Evolutionary conservation across 352 stramenopile species (phyloP).

Genomic region (Thraustotheca clavata): DNA sequence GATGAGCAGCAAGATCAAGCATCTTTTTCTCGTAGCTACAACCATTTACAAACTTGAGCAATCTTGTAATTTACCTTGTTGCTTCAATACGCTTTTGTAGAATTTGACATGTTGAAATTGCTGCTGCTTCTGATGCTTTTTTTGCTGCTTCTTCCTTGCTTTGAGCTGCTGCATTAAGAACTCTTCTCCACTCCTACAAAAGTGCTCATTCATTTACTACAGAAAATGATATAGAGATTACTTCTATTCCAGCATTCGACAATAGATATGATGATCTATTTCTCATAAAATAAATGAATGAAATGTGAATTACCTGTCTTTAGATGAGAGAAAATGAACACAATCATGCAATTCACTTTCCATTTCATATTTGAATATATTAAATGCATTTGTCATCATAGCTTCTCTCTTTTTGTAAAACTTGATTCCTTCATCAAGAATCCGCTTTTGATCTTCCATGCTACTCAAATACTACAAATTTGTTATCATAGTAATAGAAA

Average conservation of each 20-base stretch:
- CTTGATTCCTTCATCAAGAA: slow-evolving; percentile 1
- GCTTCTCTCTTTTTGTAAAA: neutral
- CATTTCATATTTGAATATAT: neutral
- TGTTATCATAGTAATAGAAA: no score
- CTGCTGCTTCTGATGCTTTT: neutral
- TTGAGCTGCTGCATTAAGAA: neutral
- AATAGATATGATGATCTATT: slow-evolving; percentile 3
- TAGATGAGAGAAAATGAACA: slow-evolving; percentile 3
- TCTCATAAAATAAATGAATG: neutral
- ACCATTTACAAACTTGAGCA: neutral
- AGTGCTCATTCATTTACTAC: neutral
- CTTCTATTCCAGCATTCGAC: slow-evolving; percentile 10
- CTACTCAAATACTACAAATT: slow-evolving; percentile 3
- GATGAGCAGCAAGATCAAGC: neutral
- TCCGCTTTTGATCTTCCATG: slow-evolving; percentile 4
- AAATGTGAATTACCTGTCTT: neutral
- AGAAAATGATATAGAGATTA: neutral
- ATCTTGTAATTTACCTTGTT: neutral
- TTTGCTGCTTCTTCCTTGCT: neutral
- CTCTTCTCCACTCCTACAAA: neutral
- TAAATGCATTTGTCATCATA: neutral
- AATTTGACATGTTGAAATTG: neutral
- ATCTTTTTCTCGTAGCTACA: neutral
- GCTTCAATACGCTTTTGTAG: neutral
- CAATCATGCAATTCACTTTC: slow-evolving; percentile 8